Evolutionary conservation across 768 basidiomycete genomes (phyloP).

Genomic region (Solioccasus polychromus): DNA sequence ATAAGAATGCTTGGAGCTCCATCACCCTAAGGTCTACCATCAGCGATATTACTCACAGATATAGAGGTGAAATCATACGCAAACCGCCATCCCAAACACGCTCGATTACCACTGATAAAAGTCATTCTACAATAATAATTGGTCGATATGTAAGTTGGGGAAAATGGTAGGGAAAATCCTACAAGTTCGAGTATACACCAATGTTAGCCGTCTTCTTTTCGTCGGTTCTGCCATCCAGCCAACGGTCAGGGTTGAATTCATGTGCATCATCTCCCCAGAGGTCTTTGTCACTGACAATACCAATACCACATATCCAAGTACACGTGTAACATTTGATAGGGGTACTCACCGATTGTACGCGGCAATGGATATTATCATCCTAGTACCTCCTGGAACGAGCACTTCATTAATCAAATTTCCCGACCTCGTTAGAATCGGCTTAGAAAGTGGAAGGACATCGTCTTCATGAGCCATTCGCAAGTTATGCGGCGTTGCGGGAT

Average conservation of each 20-base stretch:
- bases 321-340: neutral
- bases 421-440: constrained; percentile 43
- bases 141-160: neutral
- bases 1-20: constrained; percentile 55
- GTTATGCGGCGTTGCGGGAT: constrained; percentile 46
- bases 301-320: neutral
- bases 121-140: constrained; percentile 8
- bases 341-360: constrained; percentile 56
- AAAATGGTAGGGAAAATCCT: neutral
- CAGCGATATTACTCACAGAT: neutral
- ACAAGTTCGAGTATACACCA: constrained; percentile 17
- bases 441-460: constrained; percentile 58
- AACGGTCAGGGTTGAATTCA: neutral
- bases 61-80: constrained; percentile 14
- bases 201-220: constrained; percentile 7
- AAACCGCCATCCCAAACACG: constrained; percentile 28
- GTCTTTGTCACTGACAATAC: constrained; percentile 10
- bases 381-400: constrained; percentile 48
- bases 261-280: constrained; percentile 2
- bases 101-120: constrained; percentile 12
- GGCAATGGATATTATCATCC: constrained; percentile 48
- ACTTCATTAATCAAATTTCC: constrained; percentile 44
- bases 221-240: neutral
- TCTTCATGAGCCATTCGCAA: constrained; percentile 49
- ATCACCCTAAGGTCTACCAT: constrained; percentile 27